phyloP scores from a whole-genome alignment of 2,329 filamentous ascomycete genomes.

The Dothiorella sarmentorum region DNA sequence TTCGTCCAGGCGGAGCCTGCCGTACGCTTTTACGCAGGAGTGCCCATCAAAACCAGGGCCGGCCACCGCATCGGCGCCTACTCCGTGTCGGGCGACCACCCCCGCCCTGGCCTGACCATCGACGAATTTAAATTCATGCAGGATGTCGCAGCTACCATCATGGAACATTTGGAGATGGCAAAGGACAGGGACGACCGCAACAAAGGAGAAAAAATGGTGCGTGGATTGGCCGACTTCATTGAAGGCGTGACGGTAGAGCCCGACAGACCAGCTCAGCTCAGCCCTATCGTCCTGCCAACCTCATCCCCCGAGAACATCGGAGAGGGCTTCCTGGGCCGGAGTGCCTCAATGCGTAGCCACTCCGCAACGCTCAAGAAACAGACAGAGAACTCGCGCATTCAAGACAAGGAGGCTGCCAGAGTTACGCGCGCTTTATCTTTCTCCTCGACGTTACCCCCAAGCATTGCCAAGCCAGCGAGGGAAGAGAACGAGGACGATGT shows the following conservation, averaged over 20 bases:
- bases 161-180: slow-evolving; percentile 26
- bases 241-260: slow-evolving; percentile 19
- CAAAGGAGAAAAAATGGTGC: slow-evolving; percentile 31
- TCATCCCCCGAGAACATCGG: neutral
- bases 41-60: slow-evolving; percentile 58
- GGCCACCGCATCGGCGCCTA: slow-evolving; percentile 60
- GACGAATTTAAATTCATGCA: slow-evolving; percentile 54
- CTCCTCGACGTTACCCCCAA: slow-evolving; percentile 18
- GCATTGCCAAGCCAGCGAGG: slow-evolving; percentile 23
- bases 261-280: slow-evolving; percentile 19
- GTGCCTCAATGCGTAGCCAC: slow-evolving; percentile 9
- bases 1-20: slow-evolving; percentile 27
- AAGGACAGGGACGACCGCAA: slow-evolving; percentile 21
- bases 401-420: slow-evolving; percentile 18
- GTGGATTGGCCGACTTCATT: slow-evolving; percentile 31
- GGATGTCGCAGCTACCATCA: slow-evolving; percentile 49
- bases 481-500: slow-evolving; percentile 23
- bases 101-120: slow-evolving; percentile 49
- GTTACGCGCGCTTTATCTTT: neutral
- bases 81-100: slow-evolving; percentile 57
- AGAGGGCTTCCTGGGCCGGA: neutral
- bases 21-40: slow-evolving; percentile 53
- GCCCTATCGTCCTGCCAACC: neutral
- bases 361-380: slow-evolving; percentile 27
- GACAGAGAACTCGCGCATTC: slow-evolving; percentile 33